Base-by-base conservation (phyloP, 192 early-diverging fungal species). In the Coemansia umbellata region DNA sequence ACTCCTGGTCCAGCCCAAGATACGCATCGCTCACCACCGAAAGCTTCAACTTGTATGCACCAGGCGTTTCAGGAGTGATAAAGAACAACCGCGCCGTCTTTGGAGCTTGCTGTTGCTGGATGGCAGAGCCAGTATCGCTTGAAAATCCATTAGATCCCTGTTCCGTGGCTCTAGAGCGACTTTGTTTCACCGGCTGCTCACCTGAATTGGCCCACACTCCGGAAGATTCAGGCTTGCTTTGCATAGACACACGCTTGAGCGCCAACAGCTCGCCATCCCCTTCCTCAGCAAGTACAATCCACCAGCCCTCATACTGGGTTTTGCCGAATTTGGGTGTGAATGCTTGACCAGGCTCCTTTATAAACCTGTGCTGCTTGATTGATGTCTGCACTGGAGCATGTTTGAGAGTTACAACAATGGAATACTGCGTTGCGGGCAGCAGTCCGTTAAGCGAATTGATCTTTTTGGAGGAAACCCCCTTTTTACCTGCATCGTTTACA, bases 221-320 rank as follows among this genome's bases (percentile, higher is more conserved):
- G 0, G 50, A 28, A 5, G 32, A 36, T 27, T 45, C 50, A 3
- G 23, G 24, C 52, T 59, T 39, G 22, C 18, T 18, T 10, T 83
- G 74, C 79, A 85, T 85, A 30, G 84, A 80, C 8, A 91, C 67
- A 14, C 93, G 77, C 78, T 91, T 94, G 48, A 95, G 40, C 3
- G 86, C 89, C 41, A 95, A 37, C 40, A 98, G 55, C 41, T 88
- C 87, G 36, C 90, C 62, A 3, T 22, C 68, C 0, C 3, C 14
- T 8, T 5, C 24, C 41, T 93, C 82, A 1, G 86, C 93, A 7
- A 97, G 66, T 7, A 95, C 78, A 4, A 91, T 54, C 89, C 90
- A 99, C 91, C 92, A 99, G 0, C 90, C 87, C 60, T 99, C 94
- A 64, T 86, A 89, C 63, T 97, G 93, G 6, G 83, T 74, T 60